Evolutionary conservation across 176 grass and related monocot species (phyloP).

Genomic region (Juncus effusus): DNA sequence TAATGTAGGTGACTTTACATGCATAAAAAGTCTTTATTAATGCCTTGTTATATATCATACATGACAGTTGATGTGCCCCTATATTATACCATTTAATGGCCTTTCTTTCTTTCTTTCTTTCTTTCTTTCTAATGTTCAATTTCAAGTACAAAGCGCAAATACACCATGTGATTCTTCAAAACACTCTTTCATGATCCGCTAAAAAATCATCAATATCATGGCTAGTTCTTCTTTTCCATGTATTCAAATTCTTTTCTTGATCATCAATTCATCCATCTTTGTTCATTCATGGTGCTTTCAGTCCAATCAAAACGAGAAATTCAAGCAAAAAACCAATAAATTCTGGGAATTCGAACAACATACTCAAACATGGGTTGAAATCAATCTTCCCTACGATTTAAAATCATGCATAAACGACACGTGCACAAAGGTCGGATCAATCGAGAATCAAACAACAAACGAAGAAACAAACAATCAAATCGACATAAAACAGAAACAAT

Average conservation of each 20-base stretch:
- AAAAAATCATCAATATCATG: slow-evolving; percentile 36
- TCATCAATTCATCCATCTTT: slow-evolving; percentile 35
- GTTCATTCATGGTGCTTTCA: slow-evolving; percentile 55
- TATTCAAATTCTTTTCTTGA: slow-evolving; percentile 13
- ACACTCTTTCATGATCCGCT: slow-evolving; percentile 3
- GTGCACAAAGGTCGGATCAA: slow-evolving; percentile 84
- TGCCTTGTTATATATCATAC: no score
- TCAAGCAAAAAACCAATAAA: slow-evolving; percentile 72
- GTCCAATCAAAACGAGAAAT: slow-evolving; percentile 45
- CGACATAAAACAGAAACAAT: not conserved
- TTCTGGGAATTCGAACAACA: slow-evolving; percentile 89
- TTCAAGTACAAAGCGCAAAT: slow-evolving; percentile 9
- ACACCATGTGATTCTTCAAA: slow-evolving; percentile 15
- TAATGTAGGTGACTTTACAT: no score
- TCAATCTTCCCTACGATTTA: slow-evolving; percentile 73
- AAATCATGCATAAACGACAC: slow-evolving; percentile 80
- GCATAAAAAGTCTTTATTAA: no score
- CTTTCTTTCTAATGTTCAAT: no score
- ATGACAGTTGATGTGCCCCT: no score
- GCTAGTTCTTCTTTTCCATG: slow-evolving; percentile 9
- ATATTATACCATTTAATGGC: no score
- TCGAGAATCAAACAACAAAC: slow-evolving; percentile 21
- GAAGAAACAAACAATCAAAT: not conserved
- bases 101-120: no score
- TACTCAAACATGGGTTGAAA: slow-evolving; percentile 89